These are phyloP conservation scores for Acanthamoeba rhysodes DNA, from an alignment of 208 protist genomes.

Conservation along the genomic window DNA sequence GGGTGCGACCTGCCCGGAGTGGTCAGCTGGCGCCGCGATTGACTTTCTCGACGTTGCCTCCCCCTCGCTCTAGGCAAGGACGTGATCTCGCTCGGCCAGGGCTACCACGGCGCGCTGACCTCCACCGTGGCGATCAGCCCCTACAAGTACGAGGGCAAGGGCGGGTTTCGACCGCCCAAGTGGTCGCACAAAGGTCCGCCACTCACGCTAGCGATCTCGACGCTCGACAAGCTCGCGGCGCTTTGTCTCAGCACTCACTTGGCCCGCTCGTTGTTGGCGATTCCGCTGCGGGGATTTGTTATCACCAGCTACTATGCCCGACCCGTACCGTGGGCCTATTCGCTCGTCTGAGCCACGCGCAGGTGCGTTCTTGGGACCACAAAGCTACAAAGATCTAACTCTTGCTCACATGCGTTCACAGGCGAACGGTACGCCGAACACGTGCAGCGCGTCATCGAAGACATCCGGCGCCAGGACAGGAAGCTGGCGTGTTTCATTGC, in stretches of 20 bases:
- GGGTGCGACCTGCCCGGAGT: neutral
- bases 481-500: conserved; percentile 55
- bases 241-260: neutral
- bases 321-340: conserved; percentile 21
- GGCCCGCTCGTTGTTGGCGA: neutral
- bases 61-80: neutral
- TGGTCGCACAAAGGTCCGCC: conserved; percentile 37
- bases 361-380: neutral
- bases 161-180: conserved; percentile 35
- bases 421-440: conserved; percentile 50
- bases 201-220: neutral
- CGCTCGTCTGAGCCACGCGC: neutral
- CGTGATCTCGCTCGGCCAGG: conserved; percentile 43
- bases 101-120: conserved; percentile 57
- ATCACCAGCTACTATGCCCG: conserved; percentile 12
- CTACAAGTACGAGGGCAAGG: conserved; percentile 69
- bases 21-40: neutral
- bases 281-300: neutral
- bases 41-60: too few relatives aligned
- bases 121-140: conserved; percentile 43
- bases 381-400: too few relatives aligned
- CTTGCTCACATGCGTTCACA: neutral
- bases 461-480: neutral
- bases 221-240: neutral
- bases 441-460: neutral